Evolutionary conservation across 768 basidiomycete species (phyloP), one percentile per base, ranked within the genome.

Genomic region (Panaeolus papilionaceus): DNA sequence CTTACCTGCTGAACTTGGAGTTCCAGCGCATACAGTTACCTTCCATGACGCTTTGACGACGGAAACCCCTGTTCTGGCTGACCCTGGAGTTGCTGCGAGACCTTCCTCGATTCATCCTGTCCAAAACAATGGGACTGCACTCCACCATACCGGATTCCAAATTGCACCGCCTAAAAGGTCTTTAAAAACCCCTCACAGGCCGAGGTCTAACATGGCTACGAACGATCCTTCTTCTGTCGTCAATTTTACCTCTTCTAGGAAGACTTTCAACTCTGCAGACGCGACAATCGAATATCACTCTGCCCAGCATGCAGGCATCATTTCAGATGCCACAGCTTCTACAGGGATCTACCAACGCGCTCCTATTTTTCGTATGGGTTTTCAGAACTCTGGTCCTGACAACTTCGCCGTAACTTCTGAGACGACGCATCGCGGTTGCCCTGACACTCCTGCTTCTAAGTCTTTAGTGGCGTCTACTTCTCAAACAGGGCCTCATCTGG

Each of bases 381-480:
- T 69, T 58, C 38, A 70, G 39, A 71, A 70, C 49, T 66, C 70
- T 44, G 72, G 73, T n/a, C 70, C 69, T 65, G 67, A 64, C 9
- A 44, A 64, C 61, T 69, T 66, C 42, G n/a, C 64, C 28, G 45
- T 16, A 11, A 26, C 42, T 1, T 33, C 33, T 54, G 28, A 45
- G 42, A 20, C 40, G 39, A 49, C 38, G 38, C 12, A 47, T 16
- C 20, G 23, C 33, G 18, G 28, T 18, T 20, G 47, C 38, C 18
- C 45, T 61, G 44, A 16, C 20, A 38, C 45, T 61, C 62, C 11
- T 61, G 16, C 37, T 37, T 26, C 33, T 33, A 2, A 33, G 5
- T 33, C 40, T 18, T 20, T 9, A 14, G 28, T 18, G 12, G 38
- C 64, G 11, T 37, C 44, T 26, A 18, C 49, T 33, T 44, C 37